Evolutionary conservation across 495 filamentous ascomycete species (phyloP).

Genomic region (Xylaria sp.): DNA sequence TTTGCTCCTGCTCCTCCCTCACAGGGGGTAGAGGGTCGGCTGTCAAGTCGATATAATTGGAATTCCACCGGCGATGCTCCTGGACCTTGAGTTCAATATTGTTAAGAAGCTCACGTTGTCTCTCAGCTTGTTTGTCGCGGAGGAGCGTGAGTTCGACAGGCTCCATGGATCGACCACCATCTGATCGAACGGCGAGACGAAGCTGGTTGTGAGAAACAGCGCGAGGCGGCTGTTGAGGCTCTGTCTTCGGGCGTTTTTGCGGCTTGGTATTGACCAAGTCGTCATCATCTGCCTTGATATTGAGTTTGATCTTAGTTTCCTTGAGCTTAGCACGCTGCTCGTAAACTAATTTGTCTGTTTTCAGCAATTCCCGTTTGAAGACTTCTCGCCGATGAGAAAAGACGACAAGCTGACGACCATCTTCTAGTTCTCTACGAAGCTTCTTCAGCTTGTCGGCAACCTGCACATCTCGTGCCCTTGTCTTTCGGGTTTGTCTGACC

Average conservation of each 20-base stretch:
- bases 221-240: constrained; percentile 38
- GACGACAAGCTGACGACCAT: constrained; percentile 79
- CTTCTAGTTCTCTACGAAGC: constrained; percentile 89
- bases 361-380: constrained; percentile 76
- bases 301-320: constrained; percentile 84
- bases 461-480: constrained; percentile 89
- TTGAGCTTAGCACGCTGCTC: constrained; percentile 79
- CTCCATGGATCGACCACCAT: constrained; percentile 69
- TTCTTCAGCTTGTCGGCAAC: constrained; percentile 93
- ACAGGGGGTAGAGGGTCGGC: constrained; percentile 79
- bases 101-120: constrained; percentile 76
- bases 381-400: constrained; percentile 80
- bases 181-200: constrained; percentile 72
- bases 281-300: constrained; percentile 91
- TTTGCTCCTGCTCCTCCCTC: constrained; percentile 64
- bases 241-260: constrained; percentile 69
- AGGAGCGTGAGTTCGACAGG: constrained; percentile 75
- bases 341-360: constrained; percentile 76
- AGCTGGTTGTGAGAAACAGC: constrained; percentile 58
- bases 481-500: constrained; percentile 92
- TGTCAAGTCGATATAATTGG: constrained; percentile 82
- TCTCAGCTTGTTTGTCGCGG: constrained; percentile 78
- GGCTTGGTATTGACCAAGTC: constrained; percentile 93
- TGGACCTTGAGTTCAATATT: constrained; percentile 81
- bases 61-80: constrained; percentile 87